phyloP scores from a whole-genome alignment of 148 eudicot genomes.

The Fallopia convolvulus region DNA sequence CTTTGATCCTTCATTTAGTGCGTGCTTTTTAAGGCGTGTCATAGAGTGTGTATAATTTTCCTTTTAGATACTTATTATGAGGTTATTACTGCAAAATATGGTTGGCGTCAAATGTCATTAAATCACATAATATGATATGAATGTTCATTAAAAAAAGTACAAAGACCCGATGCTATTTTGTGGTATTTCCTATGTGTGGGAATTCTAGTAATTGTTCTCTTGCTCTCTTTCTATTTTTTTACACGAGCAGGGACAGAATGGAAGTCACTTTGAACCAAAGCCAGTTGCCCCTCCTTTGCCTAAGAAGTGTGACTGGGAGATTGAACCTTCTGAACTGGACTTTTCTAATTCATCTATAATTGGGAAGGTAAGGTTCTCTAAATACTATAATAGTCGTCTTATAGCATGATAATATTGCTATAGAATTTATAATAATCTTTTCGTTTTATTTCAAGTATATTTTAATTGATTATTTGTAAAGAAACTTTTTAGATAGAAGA shows the following conservation, averaged over 20 bases:
- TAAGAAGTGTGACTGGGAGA: conserved; percentile 94
- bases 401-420: background rate
- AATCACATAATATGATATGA: background rate
- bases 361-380: conserved; percentile 58
- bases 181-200: background rate
- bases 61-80: background rate
- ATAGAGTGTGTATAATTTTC: background rate
- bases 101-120: background rate
- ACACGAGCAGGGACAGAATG: conserved; percentile 77
- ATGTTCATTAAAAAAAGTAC: background rate
- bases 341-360: conserved; percentile 60
- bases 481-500: background rate
- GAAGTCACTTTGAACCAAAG: conserved; percentile 92
- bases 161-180: background rate
- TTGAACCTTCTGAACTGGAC: conserved; percentile 86
- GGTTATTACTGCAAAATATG: background rate
- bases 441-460: background rate
- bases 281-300: conserved; percentile 84
- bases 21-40: background rate
- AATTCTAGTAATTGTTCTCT: background rate
- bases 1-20: background rate
- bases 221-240: background rate
- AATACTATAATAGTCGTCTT: background rate
- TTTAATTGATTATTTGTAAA: background rate
- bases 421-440: background rate